These are phyloP conservation scores for Fusarium duplospermum DNA, from an alignment of 2,329 filamentous ascomycete genomes.

Conservation along the genomic window DNA sequence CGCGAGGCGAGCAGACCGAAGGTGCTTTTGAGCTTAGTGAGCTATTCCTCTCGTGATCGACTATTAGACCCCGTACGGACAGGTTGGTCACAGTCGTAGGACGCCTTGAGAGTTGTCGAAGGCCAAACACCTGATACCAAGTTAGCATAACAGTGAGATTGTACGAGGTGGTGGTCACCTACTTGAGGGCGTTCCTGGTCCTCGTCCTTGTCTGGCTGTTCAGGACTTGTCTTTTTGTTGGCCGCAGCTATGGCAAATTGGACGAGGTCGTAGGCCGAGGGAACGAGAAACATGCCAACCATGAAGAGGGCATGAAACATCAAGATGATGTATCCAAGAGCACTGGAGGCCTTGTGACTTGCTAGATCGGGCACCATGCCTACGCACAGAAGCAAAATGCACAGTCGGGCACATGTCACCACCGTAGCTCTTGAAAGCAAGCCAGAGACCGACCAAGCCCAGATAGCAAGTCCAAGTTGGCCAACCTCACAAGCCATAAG, in stretches of 20 bases:
- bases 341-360: constrained; percentile 70
- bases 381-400: constrained; percentile 46
- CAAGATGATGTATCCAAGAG: constrained; percentile 77
- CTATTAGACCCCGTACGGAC: neutral
- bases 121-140: constrained; percentile 53
- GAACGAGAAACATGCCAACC: constrained; percentile 32
- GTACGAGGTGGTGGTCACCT: neutral
- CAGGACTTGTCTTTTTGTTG: neutral
- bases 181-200: constrained; percentile 30
- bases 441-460: constrained; percentile 68
- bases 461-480: constrained; percentile 52
- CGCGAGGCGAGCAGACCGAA: neutral
- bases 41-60: constrained; percentile 6
- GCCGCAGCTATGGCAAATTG: neutral
- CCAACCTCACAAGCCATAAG: constrained; percentile 28
- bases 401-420: constrained; percentile 8
- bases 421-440: constrained; percentile 8
- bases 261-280: constrained; percentile 18
- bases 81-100: constrained; percentile 36
- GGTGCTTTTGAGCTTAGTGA: constrained; percentile 1
- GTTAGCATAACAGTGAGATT: constrained; percentile 66
- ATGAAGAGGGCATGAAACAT: constrained; percentile 71
- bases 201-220: neutral
- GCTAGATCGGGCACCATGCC: constrained; percentile 71
- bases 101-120: constrained; percentile 45